A percentile compares a stretch with the other conserved stretches of the same genome.
phyloP scores from a whole-genome alignment of 371 early-diverging fungal species.

The Encephalitozoon cuniculi region DNA sequence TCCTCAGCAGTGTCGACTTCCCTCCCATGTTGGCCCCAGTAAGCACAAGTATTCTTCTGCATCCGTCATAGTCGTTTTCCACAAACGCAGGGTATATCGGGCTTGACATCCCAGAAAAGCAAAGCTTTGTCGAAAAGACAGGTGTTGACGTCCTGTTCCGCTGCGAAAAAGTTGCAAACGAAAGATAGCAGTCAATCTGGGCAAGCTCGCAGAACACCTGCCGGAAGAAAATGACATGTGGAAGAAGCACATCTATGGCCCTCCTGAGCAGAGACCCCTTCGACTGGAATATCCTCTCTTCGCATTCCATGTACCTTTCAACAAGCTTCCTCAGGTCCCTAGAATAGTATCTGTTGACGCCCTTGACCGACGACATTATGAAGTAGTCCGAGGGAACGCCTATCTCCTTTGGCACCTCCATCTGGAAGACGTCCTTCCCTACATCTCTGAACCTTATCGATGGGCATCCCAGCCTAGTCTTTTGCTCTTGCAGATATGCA shows the following conservation, averaged over 20 bases:
- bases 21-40: constrained; percentile 96
- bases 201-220: constrained; percentile 68
- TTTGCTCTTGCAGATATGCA: constrained; percentile 40
- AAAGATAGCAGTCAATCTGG: constrained; percentile 77
- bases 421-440: constrained; percentile 83
- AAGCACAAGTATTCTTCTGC: constrained; percentile 73
- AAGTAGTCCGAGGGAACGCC: constrained; percentile 72
- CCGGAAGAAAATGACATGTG: constrained; percentile 61
- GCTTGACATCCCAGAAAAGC: constrained; percentile 34
- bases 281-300: constrained; percentile 66
- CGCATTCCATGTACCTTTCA: constrained; percentile 68
- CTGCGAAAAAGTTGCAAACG: constrained; percentile 68
- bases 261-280: constrained; percentile 30
- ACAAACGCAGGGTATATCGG: constrained; percentile 68
- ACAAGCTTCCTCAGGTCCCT: constrained; percentile 66
- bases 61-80: constrained; percentile 68
- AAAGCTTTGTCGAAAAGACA: constrained; percentile 73
- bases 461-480: neutral
- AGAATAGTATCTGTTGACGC: constrained; percentile 75
- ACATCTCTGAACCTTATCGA: constrained; percentile 67
- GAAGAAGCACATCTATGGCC: constrained; percentile 24
- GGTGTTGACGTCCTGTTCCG: constrained; percentile 11
- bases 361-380: constrained; percentile 65
- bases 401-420: constrained; percentile 71
- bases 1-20: constrained; percentile 71